A percentile compares a stretch with the other conserved stretches of the same genome.
Conservation (phyloP, 352 stramenopile genomes). For the Pythium apleroticum region DNA sequence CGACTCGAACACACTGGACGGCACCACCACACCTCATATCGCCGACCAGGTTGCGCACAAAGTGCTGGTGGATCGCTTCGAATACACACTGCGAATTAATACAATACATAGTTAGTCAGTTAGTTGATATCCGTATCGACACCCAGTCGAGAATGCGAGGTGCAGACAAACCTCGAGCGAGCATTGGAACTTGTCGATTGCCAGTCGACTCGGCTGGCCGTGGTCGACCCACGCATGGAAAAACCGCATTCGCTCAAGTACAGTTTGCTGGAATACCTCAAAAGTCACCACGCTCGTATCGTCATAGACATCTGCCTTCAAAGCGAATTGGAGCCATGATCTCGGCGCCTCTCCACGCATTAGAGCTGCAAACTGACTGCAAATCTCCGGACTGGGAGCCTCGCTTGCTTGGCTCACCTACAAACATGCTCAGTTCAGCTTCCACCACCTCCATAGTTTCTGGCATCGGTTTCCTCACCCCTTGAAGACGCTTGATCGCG, state of each 20-base stretch:
- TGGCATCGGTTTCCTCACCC: slow-evolving; percentile 1
- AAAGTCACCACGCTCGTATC: slow-evolving; percentile 10
- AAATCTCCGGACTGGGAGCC: not conserved
- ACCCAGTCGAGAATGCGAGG: not conserved
- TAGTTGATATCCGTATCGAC: not conserved
- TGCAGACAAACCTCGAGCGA: slow-evolving; percentile 14
- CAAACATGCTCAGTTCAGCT: not conserved
- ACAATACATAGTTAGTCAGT: not conserved
- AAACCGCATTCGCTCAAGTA: slow-evolving; percentile 38
- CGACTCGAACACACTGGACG: slow-evolving; percentile 37
- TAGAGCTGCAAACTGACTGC: slow-evolving; percentile 5
- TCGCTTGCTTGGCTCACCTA: slow-evolving; percentile 17
- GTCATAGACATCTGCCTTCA: not conserved
- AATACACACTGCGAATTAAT: slow-evolving; percentile 41
- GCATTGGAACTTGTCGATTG: slow-evolving; percentile 44
- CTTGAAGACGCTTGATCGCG: slow-evolving; percentile 21
- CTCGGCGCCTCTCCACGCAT: slow-evolving; percentile 9
- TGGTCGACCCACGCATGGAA: slow-evolving; percentile 39
- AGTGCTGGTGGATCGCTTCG: slow-evolving; percentile 58
- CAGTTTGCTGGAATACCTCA: slow-evolving; percentile 33
- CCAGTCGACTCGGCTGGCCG: slow-evolving; percentile 28
- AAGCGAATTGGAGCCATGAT: not conserved
- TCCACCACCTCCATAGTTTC: not conserved
- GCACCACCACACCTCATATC: slow-evolving; percentile 30
- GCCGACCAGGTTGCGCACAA: slow-evolving; percentile 46